Evolutionary conservation across 2,329 filamentous ascomycete genomes (phyloP).

Genomic region (Exserohilum turcica): DNA sequence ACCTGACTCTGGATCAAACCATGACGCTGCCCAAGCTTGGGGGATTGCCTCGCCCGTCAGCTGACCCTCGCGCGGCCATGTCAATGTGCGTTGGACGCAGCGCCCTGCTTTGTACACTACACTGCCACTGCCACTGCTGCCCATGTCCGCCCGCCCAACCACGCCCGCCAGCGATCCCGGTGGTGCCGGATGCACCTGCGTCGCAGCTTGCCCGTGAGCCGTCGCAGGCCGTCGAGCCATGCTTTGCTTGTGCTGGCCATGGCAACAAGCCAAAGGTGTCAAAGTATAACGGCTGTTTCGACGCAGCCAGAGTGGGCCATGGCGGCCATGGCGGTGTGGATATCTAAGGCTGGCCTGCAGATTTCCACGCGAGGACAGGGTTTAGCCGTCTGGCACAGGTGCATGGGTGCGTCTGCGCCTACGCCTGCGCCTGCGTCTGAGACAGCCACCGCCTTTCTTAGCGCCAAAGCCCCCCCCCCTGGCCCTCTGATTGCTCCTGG

Average conservation of each 20-base stretch:
- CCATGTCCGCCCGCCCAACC: slow-evolving; percentile 7
- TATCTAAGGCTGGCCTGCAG: slow-evolving; percentile 45
- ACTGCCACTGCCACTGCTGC: slow-evolving; percentile 24
- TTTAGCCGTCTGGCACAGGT: slow-evolving; percentile 15
- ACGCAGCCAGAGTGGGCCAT: slow-evolving; percentile 21
- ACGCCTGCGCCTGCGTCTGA: no score
- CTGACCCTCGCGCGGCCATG: slow-evolving; percentile 28
- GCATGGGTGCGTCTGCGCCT: no score
- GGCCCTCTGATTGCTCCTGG: slow-evolving; percentile 35
- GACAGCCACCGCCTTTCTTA: slow-evolving; percentile 44
- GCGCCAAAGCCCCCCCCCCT: slow-evolving; percentile 31
- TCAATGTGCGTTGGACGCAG: slow-evolving; percentile 21
- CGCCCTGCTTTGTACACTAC: background rate
- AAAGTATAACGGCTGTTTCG: slow-evolving; percentile 45
- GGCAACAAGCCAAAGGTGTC: slow-evolving; percentile 27
- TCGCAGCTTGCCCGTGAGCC: slow-evolving; percentile 38
- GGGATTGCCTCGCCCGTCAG: slow-evolving; percentile 29
- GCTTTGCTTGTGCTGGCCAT: slow-evolving; percentile 22
- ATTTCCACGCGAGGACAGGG: slow-evolving; percentile 48
- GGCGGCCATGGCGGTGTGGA: slow-evolving; percentile 38
- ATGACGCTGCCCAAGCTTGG: slow-evolving; percentile 11
- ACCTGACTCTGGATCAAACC: slow-evolving; percentile 12
- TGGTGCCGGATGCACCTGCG: slow-evolving; percentile 34
- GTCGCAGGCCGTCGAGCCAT: slow-evolving; percentile 20
- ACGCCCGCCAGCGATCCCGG: slow-evolving; percentile 11